phyloP scores from a whole-genome alignment of 164 flowering plant species.

The Kalanchoe fedtschenkoi region DNA sequence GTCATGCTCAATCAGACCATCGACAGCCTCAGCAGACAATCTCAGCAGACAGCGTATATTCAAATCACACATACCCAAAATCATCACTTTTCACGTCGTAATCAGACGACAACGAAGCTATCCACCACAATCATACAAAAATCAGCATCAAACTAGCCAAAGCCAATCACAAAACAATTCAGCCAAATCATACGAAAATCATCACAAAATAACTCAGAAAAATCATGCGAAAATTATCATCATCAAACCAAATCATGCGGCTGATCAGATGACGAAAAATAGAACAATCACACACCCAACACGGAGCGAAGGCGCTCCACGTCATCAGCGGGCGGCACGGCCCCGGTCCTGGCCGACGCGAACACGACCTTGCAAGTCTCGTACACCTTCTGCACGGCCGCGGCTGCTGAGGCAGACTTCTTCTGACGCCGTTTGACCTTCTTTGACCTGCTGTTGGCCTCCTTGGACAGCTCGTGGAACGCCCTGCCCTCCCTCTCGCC shows the following conservation, averaged over 20 bases:
- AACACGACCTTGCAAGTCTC: constrained; percentile 50
- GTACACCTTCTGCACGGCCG: constrained; percentile 37
- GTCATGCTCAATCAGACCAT: no score
- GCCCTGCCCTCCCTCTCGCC: constrained; percentile 21
- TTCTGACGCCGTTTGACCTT: constrained; percentile 26
- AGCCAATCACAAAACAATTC: neutral
- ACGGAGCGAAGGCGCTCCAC: constrained; percentile 29
- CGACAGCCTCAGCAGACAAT: no score
- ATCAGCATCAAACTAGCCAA: neutral
- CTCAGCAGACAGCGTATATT: no score
- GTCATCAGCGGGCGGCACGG: constrained; percentile 31
- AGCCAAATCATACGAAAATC: neutral
- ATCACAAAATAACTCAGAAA: no score
- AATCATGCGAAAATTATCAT: neutral
- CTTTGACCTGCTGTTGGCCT: constrained; percentile 18
- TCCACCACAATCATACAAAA: neutral
- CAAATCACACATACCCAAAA: no score
- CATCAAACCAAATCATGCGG: neutral
- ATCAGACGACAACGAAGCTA: neutral
- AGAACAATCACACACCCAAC: constrained; percentile 30
- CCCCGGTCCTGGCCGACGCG: constrained; percentile 27
- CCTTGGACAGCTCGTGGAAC: constrained; percentile 17
- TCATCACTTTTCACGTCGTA: neutral
- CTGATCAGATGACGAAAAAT: constrained; percentile 1
- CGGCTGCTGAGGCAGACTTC: constrained; percentile 12